A percentile compares a stretch with the other conserved stretches of the same genome.
Evolutionary conservation across 768 basidiomycete species (phyloP).

Genomic region (Macrolepiota fuliginosa): DNA sequence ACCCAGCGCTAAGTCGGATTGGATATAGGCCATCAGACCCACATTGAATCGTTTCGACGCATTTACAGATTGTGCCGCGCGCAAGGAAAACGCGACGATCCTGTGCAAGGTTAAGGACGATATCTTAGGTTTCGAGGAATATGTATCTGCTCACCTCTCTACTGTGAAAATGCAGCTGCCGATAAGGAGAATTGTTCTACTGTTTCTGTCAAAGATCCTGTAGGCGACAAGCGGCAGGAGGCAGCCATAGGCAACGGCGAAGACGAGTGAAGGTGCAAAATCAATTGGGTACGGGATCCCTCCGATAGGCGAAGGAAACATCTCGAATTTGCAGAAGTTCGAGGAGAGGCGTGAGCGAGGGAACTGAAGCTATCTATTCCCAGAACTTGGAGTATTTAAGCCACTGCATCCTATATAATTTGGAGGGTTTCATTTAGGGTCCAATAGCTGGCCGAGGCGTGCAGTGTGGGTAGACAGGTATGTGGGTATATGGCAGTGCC

Average conservation of each 20-base stretch:
- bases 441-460: too few species aligned
- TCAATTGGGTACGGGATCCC: constrained; percentile 31
- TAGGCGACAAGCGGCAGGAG: constrained; percentile 28
- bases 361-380: background rate
- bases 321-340: background rate
- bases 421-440: too few species aligned
- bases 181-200: constrained; percentile 29
- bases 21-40: constrained; percentile 15
- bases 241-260: constrained; percentile 29
- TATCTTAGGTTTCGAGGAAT: background rate
- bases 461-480: too few species aligned
- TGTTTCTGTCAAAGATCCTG: constrained; percentile 24
- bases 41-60: constrained; percentile 9
- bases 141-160: constrained; percentile 27
- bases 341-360: background rate
- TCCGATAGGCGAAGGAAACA: constrained; percentile 35
- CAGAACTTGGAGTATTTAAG: background rate
- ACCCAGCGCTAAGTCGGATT: constrained; percentile 11
- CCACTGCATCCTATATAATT: background rate
- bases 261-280: constrained; percentile 35
- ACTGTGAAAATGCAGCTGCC: constrained; percentile 27
- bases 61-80: constrained; percentile 17
- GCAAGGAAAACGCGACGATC: constrained; percentile 20
- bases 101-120: constrained; percentile 9
- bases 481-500: too few species aligned